These are phyloP conservation scores for Lasiodiplodia gonubiensis DNA, from an alignment of 2,329 filamentous ascomycete species.

Conservation along the genomic window DNA sequence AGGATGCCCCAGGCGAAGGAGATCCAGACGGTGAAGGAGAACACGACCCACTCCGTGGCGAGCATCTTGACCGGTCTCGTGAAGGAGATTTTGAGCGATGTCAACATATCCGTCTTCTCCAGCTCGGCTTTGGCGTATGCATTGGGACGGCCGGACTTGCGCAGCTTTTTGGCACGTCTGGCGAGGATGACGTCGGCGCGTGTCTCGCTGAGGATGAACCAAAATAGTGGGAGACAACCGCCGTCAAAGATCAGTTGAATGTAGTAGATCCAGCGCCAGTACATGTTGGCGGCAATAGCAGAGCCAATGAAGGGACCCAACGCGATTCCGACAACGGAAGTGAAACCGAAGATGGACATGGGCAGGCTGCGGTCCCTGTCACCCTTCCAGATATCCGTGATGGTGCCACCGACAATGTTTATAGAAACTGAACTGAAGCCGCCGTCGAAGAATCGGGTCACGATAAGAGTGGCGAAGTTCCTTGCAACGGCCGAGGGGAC, in stretches of 20 bases:
- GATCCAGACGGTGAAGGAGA: conserved; percentile 53
- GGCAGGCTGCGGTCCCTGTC: conserved; percentile 49
- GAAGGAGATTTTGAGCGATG: conserved; percentile 47
- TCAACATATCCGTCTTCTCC: conserved; percentile 32
- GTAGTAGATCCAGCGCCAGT: conserved; percentile 49
- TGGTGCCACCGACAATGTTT: conserved; percentile 46
- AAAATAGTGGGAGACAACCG: conserved; percentile 49
- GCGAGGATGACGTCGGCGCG: conserved; percentile 50
- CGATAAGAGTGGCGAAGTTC: conserved; percentile 53
- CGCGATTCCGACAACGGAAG: conserved; percentile 51
- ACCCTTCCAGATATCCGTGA: conserved; percentile 47
- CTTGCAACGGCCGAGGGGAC: conserved; percentile 51
- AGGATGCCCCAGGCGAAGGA: conserved; percentile 53
- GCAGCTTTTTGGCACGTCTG: conserved; percentile 49
- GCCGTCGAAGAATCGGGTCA: conserved; percentile 53
- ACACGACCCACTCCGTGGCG: conserved; percentile 50
- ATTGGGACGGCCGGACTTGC: conserved; percentile 41
- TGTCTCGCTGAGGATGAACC: conserved; percentile 50
- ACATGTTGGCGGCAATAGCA: conserved; percentile 22
- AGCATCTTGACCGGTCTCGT: conserved; percentile 50
- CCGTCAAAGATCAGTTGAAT: conserved; percentile 53
- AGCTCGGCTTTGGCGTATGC: conserved; percentile 42
- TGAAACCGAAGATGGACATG: conserved; percentile 53
- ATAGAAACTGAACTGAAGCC: conserved; percentile 51
- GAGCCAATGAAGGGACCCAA: conserved; percentile 52